These are phyloP conservation scores for Saccharomyces hybrid DNA, from an alignment of 1,139 yeast species.

Conservation along the genomic window DNA sequence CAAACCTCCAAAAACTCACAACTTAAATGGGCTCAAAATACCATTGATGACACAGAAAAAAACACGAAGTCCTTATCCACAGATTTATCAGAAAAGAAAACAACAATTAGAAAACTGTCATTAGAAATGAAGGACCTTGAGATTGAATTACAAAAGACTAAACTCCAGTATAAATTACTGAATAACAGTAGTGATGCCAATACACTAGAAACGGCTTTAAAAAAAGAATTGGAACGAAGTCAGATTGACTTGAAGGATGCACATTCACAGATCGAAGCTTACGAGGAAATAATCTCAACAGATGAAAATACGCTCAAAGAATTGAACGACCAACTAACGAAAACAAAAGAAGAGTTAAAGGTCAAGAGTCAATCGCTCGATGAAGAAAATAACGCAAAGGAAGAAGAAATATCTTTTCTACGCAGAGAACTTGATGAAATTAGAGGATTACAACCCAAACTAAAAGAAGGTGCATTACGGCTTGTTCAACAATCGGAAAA, in stretches of 20 bases:
- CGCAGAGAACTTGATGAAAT: not conserved
- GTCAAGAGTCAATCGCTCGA: constrained; percentile 31
- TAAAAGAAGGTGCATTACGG: constrained; percentile 33
- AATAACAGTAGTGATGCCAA: constrained; percentile 4
- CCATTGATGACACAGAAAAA: constrained; percentile 43
- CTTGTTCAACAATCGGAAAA: constrained; percentile 34
- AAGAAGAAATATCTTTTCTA: constrained; percentile 33
- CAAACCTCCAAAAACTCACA: constrained; percentile 38
- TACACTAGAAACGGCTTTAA: constrained; percentile 25
- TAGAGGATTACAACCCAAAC: constrained; percentile 21
- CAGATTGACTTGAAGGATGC: constrained; percentile 43
- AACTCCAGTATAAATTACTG: constrained; percentile 29
- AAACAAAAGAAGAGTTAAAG: constrained; percentile 34
- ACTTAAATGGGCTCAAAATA: constrained; percentile 54
- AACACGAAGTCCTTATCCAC: not conserved
- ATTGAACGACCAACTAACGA: constrained; percentile 39
- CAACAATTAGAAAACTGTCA: constrained; percentile 33
- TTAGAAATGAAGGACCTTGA: constrained; percentile 30
- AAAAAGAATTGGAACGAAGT: constrained; percentile 37
- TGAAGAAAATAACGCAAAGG: constrained; percentile 34
- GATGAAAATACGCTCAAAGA: constrained; percentile 44
- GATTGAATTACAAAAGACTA: constrained; percentile 35
- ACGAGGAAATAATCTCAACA: constrained; percentile 43
- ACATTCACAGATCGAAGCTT: constrained; percentile 41
- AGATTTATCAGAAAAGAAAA: constrained; percentile 8